Evolutionary conservation across 1,139 yeast species (phyloP), one percentile per base, ranked within the genome.

Genomic region (Sugiyamaella japonica): DNA sequence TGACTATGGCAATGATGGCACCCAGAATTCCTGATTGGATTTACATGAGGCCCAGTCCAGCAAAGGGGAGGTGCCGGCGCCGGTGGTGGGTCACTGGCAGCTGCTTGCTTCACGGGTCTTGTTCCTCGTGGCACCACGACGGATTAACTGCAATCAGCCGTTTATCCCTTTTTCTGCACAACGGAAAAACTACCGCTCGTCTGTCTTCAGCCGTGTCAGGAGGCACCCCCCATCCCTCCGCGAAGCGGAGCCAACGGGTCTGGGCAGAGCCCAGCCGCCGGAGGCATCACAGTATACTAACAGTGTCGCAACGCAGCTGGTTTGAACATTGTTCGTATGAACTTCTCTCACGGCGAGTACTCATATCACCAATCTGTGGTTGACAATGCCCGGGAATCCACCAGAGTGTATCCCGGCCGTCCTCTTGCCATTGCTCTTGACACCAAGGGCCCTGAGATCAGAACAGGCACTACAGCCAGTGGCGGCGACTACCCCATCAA

Each of bases 371-470:
- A 91, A 78, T 79, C 89, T 60, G 99, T 95, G 67, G 79, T 93
- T 75, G 97, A 93, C 81, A 91, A 93, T 72, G 89, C 97, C 66
- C 87, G 95, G 77, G 85, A 89, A 76, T 90, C 98, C 59, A 97
- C 89, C 76, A 85, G 85, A 74, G 74, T 86, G 58, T 90, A 86
- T 75, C 84, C 88, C 63, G 98, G 98, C 67, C 88, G 98, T 79
- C 99, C 98, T 54, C 81, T 93, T 70, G 98, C 97, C 61, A 90
- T 93, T 76, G 99, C 99, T 63, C 84, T 93, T 69, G 99, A 93
- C 76, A 95, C 99, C 73, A 95, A 93, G 83, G 99, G 99, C 66
- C 99, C 99, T 63, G 99, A 95, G 79, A 93, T 93, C 77, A 89
- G 99, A 82, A 91, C 99, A 55, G 99, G 99, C 76, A 84, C 89